Evolutionary conservation across 2,329 filamentous ascomycete species (phyloP).

Genomic region (Claviceps maximensis): DNA sequence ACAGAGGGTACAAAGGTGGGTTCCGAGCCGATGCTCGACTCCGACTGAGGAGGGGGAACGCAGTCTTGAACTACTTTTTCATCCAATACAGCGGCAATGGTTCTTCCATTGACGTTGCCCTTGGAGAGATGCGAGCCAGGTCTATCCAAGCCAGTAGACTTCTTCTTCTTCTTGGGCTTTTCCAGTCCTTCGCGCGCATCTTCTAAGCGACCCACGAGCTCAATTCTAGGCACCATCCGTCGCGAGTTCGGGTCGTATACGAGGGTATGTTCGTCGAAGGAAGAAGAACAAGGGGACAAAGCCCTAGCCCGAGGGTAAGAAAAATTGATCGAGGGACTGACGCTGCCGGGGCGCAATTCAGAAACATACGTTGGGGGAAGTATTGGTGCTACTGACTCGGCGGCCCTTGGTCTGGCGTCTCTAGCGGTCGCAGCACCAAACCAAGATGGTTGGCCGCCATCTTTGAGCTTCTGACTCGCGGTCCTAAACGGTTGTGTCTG

Average conservation of each 20-base stretch:
- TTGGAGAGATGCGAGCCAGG: slow-evolving; percentile 34
- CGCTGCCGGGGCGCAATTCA: slow-evolving; percentile 27
- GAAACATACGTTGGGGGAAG: slow-evolving; percentile 16
- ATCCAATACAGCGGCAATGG: slow-evolving; percentile 34
- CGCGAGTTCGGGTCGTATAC: slow-evolving; percentile 55
- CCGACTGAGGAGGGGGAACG: neutral
- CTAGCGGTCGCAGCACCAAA: slow-evolving; percentile 32
- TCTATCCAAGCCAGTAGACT: slow-evolving; percentile 20
- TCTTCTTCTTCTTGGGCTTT: slow-evolving; percentile 29
- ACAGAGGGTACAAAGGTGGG: neutral
- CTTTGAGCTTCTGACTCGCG: slow-evolving; percentile 37
- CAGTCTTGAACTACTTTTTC: neutral
- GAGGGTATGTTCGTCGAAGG: slow-evolving; percentile 27
- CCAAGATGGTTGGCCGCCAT: slow-evolving; percentile 31
- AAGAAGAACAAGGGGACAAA: slow-evolving; percentile 14
- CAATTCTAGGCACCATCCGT: slow-evolving; percentile 40
- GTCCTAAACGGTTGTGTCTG: slow-evolving; percentile 37
- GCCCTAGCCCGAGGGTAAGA: slow-evolving; percentile 39
- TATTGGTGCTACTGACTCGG: slow-evolving; percentile 29
- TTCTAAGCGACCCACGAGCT: slow-evolving; percentile 30
- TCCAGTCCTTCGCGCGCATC: slow-evolving; percentile 25
- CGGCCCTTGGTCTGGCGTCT: slow-evolving; percentile 32
- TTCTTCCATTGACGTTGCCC: slow-evolving; percentile 37
- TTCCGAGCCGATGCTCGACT: neutral
- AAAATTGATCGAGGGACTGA: slow-evolving; percentile 44